phyloP scores from a whole-genome alignment of 768 basidiomycete genomes.

The Trametopsis cervina region DNA sequence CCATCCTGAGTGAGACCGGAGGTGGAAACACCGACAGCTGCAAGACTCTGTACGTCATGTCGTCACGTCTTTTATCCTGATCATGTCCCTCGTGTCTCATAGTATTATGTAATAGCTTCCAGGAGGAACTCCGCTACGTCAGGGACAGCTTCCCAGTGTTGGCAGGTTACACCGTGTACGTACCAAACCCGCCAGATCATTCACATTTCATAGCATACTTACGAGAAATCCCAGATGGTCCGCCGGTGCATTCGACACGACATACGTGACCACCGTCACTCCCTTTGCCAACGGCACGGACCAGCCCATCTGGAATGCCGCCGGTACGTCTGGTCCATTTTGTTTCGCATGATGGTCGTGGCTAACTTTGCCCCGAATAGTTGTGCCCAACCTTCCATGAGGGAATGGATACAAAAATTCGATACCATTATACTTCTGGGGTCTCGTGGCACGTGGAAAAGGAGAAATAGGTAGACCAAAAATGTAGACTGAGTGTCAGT shows the following conservation, averaged over 20 bases:
- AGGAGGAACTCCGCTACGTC: constrained; percentile 36
- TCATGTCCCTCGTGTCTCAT: background rate
- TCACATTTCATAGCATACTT: background rate
- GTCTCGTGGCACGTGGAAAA: too few relatives aligned
- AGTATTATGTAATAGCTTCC: constrained; percentile 25
- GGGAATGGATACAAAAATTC: background rate
- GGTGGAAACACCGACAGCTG: constrained; percentile 33
- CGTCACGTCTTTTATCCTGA: constrained; percentile 6
- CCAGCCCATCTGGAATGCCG: constrained; percentile 37
- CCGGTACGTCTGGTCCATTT: constrained; percentile 11
- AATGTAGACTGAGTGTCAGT: too few relatives aligned
- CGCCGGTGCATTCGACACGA: constrained; percentile 43
- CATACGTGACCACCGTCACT: constrained; percentile 40
- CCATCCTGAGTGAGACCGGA: constrained; percentile 36
- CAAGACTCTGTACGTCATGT: constrained; percentile 24
- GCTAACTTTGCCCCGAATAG: background rate
- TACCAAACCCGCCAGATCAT: too few relatives aligned
- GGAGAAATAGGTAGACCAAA: too few relatives aligned
- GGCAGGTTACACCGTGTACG: constrained; percentile 39
- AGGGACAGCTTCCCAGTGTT: constrained; percentile 34
- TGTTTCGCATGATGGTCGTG: background rate
- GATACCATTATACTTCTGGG: too few relatives aligned
- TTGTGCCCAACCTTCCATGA: constrained; percentile 22
- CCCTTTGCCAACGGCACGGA: constrained; percentile 42
- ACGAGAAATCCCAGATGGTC: constrained; percentile 29